A percentile compares a stretch with the other conserved stretches of the same genome.
These are phyloP conservation scores for Forsythia suspensa DNA, from an alignment of 257 asterid species.

Conservation along the genomic window DNA sequence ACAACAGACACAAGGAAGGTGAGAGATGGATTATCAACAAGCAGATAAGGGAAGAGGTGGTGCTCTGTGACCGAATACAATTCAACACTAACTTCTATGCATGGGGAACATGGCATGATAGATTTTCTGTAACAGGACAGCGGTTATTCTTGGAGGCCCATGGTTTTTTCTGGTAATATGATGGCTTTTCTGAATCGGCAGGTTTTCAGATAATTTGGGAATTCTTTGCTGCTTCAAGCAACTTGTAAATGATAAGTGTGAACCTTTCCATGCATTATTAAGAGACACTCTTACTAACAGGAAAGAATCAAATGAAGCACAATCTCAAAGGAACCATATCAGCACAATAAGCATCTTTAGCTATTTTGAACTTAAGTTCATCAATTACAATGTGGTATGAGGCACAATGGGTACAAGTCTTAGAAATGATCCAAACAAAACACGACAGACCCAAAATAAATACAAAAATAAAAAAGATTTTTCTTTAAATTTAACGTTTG, in stretches of 20 bases:
- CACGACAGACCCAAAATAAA: neutral
- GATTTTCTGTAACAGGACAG: neutral
- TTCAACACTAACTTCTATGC: neutral
- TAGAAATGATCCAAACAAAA: slow-evolving; percentile 8
- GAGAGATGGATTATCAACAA: neutral
- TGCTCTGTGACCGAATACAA: neutral
- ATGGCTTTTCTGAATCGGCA: neutral
- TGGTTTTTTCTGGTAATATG: neutral
- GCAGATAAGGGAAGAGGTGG: slow-evolving; percentile 1
- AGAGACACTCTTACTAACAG: neutral
- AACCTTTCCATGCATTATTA: neutral
- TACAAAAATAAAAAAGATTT: slow-evolving; percentile 6
- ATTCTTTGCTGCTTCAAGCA: neutral
- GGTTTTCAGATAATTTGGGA: neutral
- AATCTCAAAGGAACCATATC: slow-evolving; percentile 1
- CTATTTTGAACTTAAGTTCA: slow-evolving; percentile 4
- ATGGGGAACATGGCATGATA: neutral
- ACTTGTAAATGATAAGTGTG: neutral
- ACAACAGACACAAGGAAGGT: neutral
- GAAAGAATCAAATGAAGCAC: neutral
- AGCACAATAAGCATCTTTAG: neutral
- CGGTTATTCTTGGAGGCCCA: neutral
- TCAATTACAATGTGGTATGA: neutral
- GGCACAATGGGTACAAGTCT: neutral
- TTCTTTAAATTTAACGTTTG: too few relatives aligned